These are phyloP conservation scores for Medicago lupulina DNA, from an alignment of 306 rosid species.

Conservation along the genomic window DNA sequence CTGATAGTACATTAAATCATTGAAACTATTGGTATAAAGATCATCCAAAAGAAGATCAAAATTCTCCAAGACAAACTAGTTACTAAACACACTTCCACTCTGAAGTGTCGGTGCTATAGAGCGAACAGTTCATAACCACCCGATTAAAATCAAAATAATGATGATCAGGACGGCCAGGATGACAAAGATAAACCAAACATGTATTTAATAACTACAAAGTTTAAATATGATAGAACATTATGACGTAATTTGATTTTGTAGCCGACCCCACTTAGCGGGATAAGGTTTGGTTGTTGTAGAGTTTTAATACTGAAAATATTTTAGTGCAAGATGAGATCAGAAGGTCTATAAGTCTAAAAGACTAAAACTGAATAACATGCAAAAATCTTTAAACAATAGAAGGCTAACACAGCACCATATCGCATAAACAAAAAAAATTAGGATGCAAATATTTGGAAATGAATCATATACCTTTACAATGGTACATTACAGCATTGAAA, in stretches of 20 bases:
- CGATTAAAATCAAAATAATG: not conserved
- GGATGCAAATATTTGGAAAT: constrained; percentile 32
- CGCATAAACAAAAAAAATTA: constrained; percentile 28
- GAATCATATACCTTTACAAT: constrained; percentile 41
- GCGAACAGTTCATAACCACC: not conserved
- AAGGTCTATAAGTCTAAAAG: constrained; percentile 13
- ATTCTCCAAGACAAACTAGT: constrained; percentile 24
- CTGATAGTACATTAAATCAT: too few species aligned
- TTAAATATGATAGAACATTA: too few species aligned
- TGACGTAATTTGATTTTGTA: too few species aligned
- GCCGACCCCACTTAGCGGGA: too few species aligned
- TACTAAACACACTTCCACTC: not conserved
- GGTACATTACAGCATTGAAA: constrained; percentile 35
- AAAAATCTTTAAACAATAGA: constrained; percentile 26
- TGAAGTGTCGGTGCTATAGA: not conserved
- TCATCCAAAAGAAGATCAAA: too few species aligned
- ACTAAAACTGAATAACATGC: not conserved
- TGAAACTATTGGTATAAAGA: too few species aligned
- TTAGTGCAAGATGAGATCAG: constrained; percentile 1
- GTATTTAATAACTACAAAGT: too few species aligned
- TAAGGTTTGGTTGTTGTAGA: not conserved
- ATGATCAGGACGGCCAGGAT: not conserved
- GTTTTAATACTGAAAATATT: not conserved
- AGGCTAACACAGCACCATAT: constrained; percentile 31
- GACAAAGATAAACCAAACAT: not conserved